Conservation (phyloP, 108 stramenopile species). For the Cyclotella atomus region DNA sequence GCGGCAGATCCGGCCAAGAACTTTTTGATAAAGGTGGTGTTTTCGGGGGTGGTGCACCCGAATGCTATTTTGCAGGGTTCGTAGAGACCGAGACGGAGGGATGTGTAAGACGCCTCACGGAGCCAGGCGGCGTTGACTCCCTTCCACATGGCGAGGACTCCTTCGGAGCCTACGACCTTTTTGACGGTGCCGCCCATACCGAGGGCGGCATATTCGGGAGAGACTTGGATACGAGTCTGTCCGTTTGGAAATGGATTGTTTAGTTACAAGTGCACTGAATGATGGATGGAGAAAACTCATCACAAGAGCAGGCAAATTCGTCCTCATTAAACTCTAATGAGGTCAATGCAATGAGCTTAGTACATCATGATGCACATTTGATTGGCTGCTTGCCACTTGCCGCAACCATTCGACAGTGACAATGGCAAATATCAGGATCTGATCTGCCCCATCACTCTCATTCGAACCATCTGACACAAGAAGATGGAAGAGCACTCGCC, state of each 20-base stretch:
- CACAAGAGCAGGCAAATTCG: neutral
- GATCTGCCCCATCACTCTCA: too few species aligned
- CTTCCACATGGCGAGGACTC: constrained; percentile 84
- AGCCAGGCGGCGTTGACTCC: constrained; percentile 92
- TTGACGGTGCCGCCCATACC: constrained; percentile 80
- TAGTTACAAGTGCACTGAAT: neutral
- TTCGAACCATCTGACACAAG: too few species aligned
- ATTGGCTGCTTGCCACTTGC: too few species aligned
- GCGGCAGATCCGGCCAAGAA: constrained; percentile 86
- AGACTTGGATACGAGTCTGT: constrained; percentile 85
- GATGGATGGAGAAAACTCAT: neutral
- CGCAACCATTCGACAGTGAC: too few species aligned
- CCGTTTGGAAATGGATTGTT: neutral
- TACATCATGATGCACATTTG: too few species aligned
- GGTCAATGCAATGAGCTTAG: too few species aligned
- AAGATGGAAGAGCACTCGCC: too few species aligned
- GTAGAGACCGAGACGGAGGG: constrained; percentile 91
- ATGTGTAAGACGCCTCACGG: constrained; percentile 94
- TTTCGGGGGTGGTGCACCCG: constrained; percentile 70
- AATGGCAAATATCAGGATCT: too few species aligned
- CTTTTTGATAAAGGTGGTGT: constrained; percentile 82
- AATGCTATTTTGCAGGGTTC: constrained; percentile 89
- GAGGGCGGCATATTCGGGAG: constrained; percentile 71
- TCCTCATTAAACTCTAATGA: neutral
- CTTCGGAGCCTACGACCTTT: constrained; percentile 77